These are phyloP conservation scores for Plectosphaerella plurivora DNA, from an alignment of 2,329 filamentous ascomycete genomes.

Conservation along the genomic window DNA sequence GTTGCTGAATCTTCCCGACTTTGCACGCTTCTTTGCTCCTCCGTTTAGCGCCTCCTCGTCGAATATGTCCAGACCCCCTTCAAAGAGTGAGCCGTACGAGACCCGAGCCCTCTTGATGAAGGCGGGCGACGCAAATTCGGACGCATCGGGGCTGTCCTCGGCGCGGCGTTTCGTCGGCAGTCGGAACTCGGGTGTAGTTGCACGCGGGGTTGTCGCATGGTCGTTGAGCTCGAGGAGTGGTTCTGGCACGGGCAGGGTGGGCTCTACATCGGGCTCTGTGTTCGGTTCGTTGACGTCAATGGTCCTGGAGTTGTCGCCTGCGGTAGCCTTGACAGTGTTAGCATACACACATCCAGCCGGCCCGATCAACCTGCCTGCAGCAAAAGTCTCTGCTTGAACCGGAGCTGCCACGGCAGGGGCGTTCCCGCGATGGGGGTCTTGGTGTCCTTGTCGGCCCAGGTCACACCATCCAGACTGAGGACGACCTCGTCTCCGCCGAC, in stretches of 20 bases:
- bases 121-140: slow-evolving; percentile 71
- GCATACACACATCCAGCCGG: not conserved
- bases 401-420: slow-evolving; percentile 55
- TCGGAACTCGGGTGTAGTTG: slow-evolving; percentile 10
- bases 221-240: slow-evolving; percentile 2
- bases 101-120: slow-evolving; percentile 69
- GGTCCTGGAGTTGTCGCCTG: slow-evolving; percentile 39
- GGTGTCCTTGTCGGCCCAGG: slow-evolving; percentile 55
- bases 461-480: slow-evolving; percentile 63
- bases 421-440: slow-evolving; percentile 43
- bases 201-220: slow-evolving; percentile 11
- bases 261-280: slow-evolving; percentile 10
- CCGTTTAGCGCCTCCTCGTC: slow-evolving; percentile 61
- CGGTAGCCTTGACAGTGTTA: slow-evolving; percentile 30
- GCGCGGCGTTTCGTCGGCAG: slow-evolving; percentile 27
- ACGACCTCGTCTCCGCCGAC: slow-evolving; percentile 75
- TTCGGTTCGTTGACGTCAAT: slow-evolving; percentile 47
- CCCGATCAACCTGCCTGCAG: slow-evolving; percentile 32
- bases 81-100: slow-evolving; percentile 64
- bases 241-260: slow-evolving; percentile 10
- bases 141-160: slow-evolving; percentile 29
- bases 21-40: slow-evolving; percentile 64
- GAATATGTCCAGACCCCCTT: slow-evolving; percentile 62
- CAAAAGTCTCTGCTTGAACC: slow-evolving; percentile 45
- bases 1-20: slow-evolving; percentile 61